A percentile compares a stretch with the other conserved stretches of the same genome.
Evolutionary conservation across 2,329 filamentous ascomycete genomes (phyloP).

Genomic region (Trichoderma polysporum): DNA sequence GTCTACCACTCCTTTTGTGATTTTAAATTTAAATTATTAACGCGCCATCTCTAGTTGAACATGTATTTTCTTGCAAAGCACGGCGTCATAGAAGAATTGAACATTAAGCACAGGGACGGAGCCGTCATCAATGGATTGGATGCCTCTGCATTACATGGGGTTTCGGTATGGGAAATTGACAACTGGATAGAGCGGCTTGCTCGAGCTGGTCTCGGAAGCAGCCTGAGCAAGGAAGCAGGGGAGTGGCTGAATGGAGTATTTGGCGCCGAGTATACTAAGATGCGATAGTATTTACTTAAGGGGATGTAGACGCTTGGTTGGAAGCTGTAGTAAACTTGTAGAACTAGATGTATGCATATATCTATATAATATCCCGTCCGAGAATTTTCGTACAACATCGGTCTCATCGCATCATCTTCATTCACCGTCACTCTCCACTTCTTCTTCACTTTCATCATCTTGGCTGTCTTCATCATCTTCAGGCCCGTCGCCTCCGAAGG

Average conservation of each 20-base stretch:
- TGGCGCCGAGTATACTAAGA: conserved; percentile 32
- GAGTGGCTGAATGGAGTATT: conserved; percentile 35
- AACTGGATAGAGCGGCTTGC: conserved; percentile 31
- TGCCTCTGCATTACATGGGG: conserved; percentile 5
- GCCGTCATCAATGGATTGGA: not conserved
- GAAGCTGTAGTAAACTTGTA: not conserved
- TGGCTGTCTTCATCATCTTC: not conserved
- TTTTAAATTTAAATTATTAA: not conserved
- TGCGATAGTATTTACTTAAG: not conserved
- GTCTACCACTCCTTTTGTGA: not conserved
- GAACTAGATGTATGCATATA: not conserved
- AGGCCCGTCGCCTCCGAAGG: not conserved
- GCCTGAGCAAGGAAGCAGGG: conserved; percentile 29
- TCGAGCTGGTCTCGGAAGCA: conserved; percentile 28
- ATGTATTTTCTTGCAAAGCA: conserved; percentile 40
- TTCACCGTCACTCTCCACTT: not conserved
- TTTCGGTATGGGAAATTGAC: conserved; percentile 25
- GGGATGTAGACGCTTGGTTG: not conserved
- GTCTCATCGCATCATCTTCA: no score
- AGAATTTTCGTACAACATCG: not conserved
- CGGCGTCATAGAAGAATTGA: conserved; percentile 37
- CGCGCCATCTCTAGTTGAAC: conserved; percentile 28
- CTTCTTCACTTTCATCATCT: not conserved
- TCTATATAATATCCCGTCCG: not conserved
- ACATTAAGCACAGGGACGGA: conserved; percentile 26